These are phyloP conservation scores for Talaromyces rugulosus DNA, from an alignment of 2,329 filamentous ascomycete species.

Conservation along the genomic window DNA sequence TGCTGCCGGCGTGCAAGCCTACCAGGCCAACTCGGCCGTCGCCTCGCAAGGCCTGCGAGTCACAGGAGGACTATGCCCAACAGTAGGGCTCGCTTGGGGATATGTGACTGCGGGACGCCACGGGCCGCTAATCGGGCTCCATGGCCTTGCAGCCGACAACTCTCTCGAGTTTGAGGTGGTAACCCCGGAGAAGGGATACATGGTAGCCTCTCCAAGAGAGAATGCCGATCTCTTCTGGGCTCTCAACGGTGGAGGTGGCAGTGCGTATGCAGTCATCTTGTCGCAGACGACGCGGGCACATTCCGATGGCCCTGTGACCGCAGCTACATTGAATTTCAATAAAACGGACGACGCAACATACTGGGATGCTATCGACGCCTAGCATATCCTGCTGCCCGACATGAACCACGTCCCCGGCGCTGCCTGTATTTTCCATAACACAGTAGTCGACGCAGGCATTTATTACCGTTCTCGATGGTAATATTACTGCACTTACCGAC, in stretches of 20 bases:
- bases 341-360: neutral
- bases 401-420: neutral
- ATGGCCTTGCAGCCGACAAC: constrained; percentile 55
- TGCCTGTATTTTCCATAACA: neutral
- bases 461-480: constrained; percentile 2
- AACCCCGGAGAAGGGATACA: constrained; percentile 32
- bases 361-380: neutral
- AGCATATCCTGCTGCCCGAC: neutral
- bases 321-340: constrained; percentile 1
- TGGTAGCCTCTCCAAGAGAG: constrained; percentile 8
- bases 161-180: constrained; percentile 55
- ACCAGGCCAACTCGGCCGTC: constrained; percentile 21
- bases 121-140: constrained; percentile 28
- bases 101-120: constrained; percentile 61
- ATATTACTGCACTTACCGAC: neutral
- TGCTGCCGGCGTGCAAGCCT: constrained; percentile 1
- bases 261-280: constrained; percentile 41
- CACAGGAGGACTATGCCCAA: constrained; percentile 49
- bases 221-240: constrained; percentile 47
- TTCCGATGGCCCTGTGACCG: neutral
- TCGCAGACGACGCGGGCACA: constrained; percentile 6
- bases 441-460: constrained; percentile 1
- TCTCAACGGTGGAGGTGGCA: constrained; percentile 52
- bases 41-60: constrained; percentile 45
- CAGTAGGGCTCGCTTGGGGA: constrained; percentile 57